These are phyloP conservation scores for Penicillium canariense DNA, from an alignment of 495 filamentous ascomycete species.

Conservation along the genomic window DNA sequence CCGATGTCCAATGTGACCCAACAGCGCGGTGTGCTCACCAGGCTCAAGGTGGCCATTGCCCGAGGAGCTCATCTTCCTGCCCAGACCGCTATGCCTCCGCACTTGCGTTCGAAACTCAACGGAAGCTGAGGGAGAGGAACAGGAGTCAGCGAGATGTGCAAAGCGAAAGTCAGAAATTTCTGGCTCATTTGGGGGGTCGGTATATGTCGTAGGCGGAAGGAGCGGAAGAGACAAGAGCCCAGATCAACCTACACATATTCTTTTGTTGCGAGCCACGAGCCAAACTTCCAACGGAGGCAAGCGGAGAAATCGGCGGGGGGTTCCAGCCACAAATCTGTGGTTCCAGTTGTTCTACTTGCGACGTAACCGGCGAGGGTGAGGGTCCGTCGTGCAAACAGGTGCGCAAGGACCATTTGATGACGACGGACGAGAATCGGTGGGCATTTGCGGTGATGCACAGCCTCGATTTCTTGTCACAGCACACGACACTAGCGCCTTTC, in stretches of 20 bases:
- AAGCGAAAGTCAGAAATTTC: not conserved
- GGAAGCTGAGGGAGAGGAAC: slow-evolving; percentile 19
- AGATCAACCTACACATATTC: slow-evolving; percentile 21
- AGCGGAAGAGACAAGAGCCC: not conserved
- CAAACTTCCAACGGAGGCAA: slow-evolving; percentile 16
- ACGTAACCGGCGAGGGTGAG: slow-evolving; percentile 6
- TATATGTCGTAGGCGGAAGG: not conserved
- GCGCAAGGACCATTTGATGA: not conserved
- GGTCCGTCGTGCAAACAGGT: slow-evolving; percentile 6
- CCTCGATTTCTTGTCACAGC: slow-evolving; percentile 12
- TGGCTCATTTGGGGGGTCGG: not conserved
- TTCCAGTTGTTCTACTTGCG: slow-evolving; percentile 3
- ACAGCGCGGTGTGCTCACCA: slow-evolving; percentile 34
- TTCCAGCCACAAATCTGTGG: slow-evolving; percentile 20
- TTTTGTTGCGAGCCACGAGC: slow-evolving; percentile 2
- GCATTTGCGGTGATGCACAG: slow-evolving; percentile 10
- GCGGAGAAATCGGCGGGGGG: slow-evolving; percentile 9
- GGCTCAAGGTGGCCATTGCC: slow-evolving; percentile 31
- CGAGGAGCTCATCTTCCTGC: slow-evolving; percentile 31
- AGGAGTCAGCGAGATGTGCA: slow-evolving; percentile 1
- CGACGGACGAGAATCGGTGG: not conserved
- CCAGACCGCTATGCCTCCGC: slow-evolving; percentile 32
- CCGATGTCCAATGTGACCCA: slow-evolving; percentile 18
- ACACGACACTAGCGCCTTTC: not conserved
- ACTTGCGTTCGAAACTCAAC: slow-evolving; percentile 31